Evolutionary conservation across 805 yeast genomes (phyloP).

Genomic region (Pichia scutulata): DNA sequence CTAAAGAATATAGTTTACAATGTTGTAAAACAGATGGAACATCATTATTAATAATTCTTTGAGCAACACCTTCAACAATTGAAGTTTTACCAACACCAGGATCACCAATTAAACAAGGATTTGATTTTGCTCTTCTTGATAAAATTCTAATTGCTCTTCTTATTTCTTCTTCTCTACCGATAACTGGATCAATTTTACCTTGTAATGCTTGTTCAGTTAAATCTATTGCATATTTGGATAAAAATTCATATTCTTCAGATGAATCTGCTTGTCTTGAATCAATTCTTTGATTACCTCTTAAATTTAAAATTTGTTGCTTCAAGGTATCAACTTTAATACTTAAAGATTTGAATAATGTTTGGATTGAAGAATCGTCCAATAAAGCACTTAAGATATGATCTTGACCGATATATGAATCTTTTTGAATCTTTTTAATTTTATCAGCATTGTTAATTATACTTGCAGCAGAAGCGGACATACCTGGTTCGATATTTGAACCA

Average conservation of each 20-base stretch:
- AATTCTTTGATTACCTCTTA: slow-evolving; percentile 86
- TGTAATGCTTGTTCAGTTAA: slow-evolving; percentile 88
- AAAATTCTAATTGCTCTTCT: slow-evolving; percentile 89
- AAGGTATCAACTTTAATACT: slow-evolving; percentile 61
- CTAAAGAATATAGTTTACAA: slow-evolving; percentile 78
- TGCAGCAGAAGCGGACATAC: slow-evolving; percentile 70
- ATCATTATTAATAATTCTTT: slow-evolving; percentile 90
- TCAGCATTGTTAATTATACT: slow-evolving; percentile 67
- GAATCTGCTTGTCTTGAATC: slow-evolving; percentile 94
- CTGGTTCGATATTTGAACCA: slow-evolving; percentile 81
- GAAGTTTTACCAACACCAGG: slow-evolving; percentile 99
- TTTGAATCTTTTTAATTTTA: slow-evolving; percentile 77
- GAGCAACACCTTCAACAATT: slow-evolving; percentile 98
- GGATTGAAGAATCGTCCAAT: slow-evolving; percentile 67
- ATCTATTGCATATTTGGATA: slow-evolving; percentile 86
- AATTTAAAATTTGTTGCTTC: slow-evolving; percentile 66
- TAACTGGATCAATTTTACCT: slow-evolving; percentile 96
- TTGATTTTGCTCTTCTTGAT: slow-evolving; percentile 95
- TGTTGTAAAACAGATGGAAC: slow-evolving; percentile 83
- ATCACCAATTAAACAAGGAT: slow-evolving; percentile 95
- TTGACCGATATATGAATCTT: slow-evolving; percentile 87
- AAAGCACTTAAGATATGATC: slow-evolving; percentile 86
- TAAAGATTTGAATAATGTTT: slow-evolving; percentile 64
- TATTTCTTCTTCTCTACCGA: slow-evolving; percentile 98
- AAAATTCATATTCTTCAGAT: slow-evolving; percentile 72